Base-by-base conservation (phyloP, 257 asterid species). In the Solanum medicagineum region DNA sequence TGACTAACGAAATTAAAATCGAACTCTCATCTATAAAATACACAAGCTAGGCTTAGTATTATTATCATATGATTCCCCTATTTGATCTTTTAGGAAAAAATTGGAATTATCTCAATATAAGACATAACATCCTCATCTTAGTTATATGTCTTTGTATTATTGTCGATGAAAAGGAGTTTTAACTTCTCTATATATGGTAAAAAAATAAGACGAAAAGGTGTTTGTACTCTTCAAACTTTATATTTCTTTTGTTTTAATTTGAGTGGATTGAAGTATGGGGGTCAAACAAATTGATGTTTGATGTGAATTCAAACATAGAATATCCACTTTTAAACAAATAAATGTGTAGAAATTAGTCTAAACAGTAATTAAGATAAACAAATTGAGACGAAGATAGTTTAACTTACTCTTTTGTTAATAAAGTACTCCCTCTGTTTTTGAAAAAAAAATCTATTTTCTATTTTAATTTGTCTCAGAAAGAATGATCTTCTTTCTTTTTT, bases 381-480 rank as follows among this genome's bases (percentile, higher is more conserved):
- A 29, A 29, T 66, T 14, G 3, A 29, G 32, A 29, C 0, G 0
- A 0, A 65, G 6, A 1, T 0, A 13, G 6, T 65, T 15, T 4
- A 29, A 0, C 0, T 16, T 29, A 65, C 10, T 66, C 7, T 32
- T 19, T 29, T 66, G 17, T 44, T 73, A 20, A 1, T 6, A 29
- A 29, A 29, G 3, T 29, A 29, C 3, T 2, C 32, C 32, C 32
- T 29, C 3, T 29, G 32, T 29, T 6, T 9, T 3, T 2, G 2
- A 29, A 29, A 32, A 32, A 32, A 2, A 29, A 29, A 29, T 29
- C 0, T 32, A 32, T 32, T 32, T 32, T 32, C 4, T 32, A 32
- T 32, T 32, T 32, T 32, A 32, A 32, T 32, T 32, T 32, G 36
- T 32, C 3, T 32, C 36, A 32, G 0, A 32, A 32, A 32, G 36